A percentile compares a stretch with the other conserved stretches of the same genome.
Conservation (phyloP, 2,329 filamentous ascomycete genomes). For the Bipolaris gigantea region DNA sequence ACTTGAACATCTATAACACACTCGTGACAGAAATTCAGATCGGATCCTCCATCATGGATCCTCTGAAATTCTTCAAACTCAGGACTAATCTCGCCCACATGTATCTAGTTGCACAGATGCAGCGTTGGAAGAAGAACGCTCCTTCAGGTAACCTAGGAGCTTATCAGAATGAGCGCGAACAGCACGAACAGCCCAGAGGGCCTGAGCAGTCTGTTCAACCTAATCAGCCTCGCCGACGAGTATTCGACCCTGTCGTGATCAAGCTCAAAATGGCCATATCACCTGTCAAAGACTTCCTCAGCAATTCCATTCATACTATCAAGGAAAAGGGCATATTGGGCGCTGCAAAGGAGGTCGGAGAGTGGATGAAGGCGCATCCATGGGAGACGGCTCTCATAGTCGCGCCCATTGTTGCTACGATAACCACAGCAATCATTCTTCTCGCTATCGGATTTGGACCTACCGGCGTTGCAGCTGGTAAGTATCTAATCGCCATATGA, state of each 20-base stretch:
- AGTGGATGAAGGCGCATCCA: conserved; percentile 9
- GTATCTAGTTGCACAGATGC: neutral
- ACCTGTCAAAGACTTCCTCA: neutral
- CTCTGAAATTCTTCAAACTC: neutral
- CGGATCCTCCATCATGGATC: neutral
- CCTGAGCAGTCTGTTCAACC: neutral
- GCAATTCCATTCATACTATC: neutral
- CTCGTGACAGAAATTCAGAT: too few relatives aligned
- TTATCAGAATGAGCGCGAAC: neutral
- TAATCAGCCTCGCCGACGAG: neutral
- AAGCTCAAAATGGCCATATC: neutral
- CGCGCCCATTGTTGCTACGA: conserved; percentile 4
- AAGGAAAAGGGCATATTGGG: neutral
- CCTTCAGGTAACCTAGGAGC: neutral
- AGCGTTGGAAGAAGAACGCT: neutral
- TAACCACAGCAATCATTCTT: conserved; percentile 3
- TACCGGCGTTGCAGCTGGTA: conserved; percentile 4
- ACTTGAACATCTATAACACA: neutral
- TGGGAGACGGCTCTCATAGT: conserved; percentile 7
- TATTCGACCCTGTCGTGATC: neutral
- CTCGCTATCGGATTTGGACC: conserved; percentile 6
- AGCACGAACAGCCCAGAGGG: neutral
- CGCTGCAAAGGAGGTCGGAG: neutral
- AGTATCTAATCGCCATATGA: neutral
- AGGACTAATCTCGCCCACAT: neutral